A percentile compares a stretch with the other conserved stretches of the same genome.
Evolutionary conservation across 495 filamentous ascomycete genomes (phyloP).

Genomic region (Aspergillus sclerotioniger): DNA sequence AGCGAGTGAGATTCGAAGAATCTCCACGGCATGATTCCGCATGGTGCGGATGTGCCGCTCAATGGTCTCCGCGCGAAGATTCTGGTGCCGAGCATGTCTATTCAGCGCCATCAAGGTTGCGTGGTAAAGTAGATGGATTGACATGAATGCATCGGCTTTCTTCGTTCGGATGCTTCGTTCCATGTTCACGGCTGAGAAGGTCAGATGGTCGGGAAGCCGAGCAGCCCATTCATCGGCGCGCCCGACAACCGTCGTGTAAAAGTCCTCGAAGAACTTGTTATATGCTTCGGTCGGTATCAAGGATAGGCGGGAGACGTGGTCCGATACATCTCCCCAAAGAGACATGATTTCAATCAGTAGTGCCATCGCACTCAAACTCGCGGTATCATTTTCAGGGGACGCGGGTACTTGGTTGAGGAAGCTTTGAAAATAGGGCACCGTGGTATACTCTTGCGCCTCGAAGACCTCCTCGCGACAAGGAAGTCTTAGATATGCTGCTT

Average conservation of each 20-base stretch:
- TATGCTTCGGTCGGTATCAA: slow-evolving; percentile 48
- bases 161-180: slow-evolving; percentile 43
- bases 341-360: slow-evolving; percentile 58
- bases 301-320: slow-evolving; percentile 53
- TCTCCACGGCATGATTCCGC: slow-evolving; percentile 41
- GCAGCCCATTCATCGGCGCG: slow-evolving; percentile 51
- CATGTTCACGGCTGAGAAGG: slow-evolving; percentile 51
- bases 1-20: slow-evolving; percentile 34
- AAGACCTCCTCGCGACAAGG: slow-evolving; percentile 58
- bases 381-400: slow-evolving; percentile 30
- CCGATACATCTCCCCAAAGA: slow-evolving; percentile 63
- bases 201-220: slow-evolving; percentile 42
- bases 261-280: slow-evolving; percentile 43
- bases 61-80: slow-evolving; percentile 29
- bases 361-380: slow-evolving; percentile 53
- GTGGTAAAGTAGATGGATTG: slow-evolving; percentile 62
- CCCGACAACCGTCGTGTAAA: slow-evolving; percentile 47
- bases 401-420: slow-evolving; percentile 33
- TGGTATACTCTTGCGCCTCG: slow-evolving; percentile 51
- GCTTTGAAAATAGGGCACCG: slow-evolving; percentile 57
- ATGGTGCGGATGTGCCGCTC: slow-evolving; percentile 39
- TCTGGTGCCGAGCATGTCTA: slow-evolving; percentile 51
- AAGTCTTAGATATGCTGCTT: slow-evolving; percentile 61
- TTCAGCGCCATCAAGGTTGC: slow-evolving; percentile 60
- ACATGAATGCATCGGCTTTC: slow-evolving; percentile 53